A percentile compares a stretch with the other conserved stretches of the same genome.
Evolutionary conservation across 257 asterid species (phyloP).

Genomic region (Solanum ossicruentum): DNA sequence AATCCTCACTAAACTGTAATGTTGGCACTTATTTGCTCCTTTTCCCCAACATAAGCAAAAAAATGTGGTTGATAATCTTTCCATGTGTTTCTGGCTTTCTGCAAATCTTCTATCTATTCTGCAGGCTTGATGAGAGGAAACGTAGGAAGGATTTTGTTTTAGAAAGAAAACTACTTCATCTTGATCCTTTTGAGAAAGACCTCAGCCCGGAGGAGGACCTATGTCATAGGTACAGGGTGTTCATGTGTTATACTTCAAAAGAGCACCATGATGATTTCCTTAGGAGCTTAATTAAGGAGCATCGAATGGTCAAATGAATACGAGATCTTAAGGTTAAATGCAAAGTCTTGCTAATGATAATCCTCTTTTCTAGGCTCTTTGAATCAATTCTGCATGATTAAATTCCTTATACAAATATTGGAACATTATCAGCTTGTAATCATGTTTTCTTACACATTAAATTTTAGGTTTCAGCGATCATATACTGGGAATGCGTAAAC

Average conservation of each 20-base stretch:
- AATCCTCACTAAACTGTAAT: not conserved
- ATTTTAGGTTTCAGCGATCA: not conserved
- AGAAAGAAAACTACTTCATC: conserved; percentile 70
- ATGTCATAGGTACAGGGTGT: conserved; percentile 56
- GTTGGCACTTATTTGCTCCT: too few relatives aligned
- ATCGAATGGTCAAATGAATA: conserved; percentile 63
- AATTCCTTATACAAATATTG: not conserved
- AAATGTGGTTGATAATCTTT: too few relatives aligned
- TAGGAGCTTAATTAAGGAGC: conserved; percentile 70
- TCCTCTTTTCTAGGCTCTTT: not conserved
- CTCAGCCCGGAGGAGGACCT: conserved; percentile 66
- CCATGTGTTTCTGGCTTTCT: not conserved
- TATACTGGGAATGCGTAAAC: not conserved
- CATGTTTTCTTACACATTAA: not conserved
- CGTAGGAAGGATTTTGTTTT: conserved; percentile 80
- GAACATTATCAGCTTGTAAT: not conserved
- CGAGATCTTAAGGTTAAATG: conserved; percentile 62
- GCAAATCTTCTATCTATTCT: not conserved
- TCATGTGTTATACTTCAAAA: conserved; percentile 87
- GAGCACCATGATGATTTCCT: conserved; percentile 74
- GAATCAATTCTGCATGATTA: not conserved
- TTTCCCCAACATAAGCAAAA: not conserved
- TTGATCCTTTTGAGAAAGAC: conserved; percentile 60
- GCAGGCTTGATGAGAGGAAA: conserved; percentile 96
- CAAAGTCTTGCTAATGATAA: not conserved